Evolutionary conservation across 2,329 filamentous ascomycete genomes (phyloP).

Genomic region (Cladophialophora immunda): DNA sequence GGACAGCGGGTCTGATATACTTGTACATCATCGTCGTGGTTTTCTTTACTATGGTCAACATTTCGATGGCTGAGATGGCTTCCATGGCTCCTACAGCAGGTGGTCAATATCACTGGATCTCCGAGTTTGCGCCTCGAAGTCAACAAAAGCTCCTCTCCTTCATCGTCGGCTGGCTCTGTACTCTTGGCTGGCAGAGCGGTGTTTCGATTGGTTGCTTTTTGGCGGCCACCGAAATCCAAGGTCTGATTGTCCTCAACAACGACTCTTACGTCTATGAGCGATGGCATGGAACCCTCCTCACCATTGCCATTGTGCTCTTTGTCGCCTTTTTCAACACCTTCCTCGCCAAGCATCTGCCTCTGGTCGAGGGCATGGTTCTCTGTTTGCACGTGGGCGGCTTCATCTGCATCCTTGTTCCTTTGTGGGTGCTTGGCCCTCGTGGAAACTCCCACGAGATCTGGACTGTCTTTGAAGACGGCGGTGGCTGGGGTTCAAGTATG

Average conservation of each 20-base stretch:
- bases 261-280: slow-evolving; percentile 40
- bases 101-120: slow-evolving; percentile 48
- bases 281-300: slow-evolving; percentile 46
- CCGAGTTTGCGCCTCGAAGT: slow-evolving; percentile 53
- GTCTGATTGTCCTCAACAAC: slow-evolving; percentile 45
- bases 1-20: slow-evolving; percentile 63
- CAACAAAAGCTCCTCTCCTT: slow-evolving; percentile 56
- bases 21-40: slow-evolving; percentile 59
- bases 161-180: slow-evolving; percentile 47
- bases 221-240: slow-evolving; percentile 47
- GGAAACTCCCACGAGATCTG: slow-evolving; percentile 56
- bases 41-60: slow-evolving; percentile 52
- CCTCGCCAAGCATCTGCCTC: slow-evolving; percentile 43
- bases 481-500: slow-evolving; percentile 47
- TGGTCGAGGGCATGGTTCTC: slow-evolving; percentile 47
- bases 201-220: slow-evolving; percentile 42
- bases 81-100: slow-evolving; percentile 55
- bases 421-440: slow-evolving; percentile 44
- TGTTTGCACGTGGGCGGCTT: slow-evolving; percentile 47
- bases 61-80: slow-evolving; percentile 60
- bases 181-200: slow-evolving; percentile 47
- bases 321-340: slow-evolving; percentile 45
- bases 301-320: slow-evolving; percentile 41
- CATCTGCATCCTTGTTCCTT: slow-evolving; percentile 45
- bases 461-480: slow-evolving; percentile 54